Evolutionary conservation across 345 rosid species (phyloP).

Genomic region (Syzygium jambos): DNA sequence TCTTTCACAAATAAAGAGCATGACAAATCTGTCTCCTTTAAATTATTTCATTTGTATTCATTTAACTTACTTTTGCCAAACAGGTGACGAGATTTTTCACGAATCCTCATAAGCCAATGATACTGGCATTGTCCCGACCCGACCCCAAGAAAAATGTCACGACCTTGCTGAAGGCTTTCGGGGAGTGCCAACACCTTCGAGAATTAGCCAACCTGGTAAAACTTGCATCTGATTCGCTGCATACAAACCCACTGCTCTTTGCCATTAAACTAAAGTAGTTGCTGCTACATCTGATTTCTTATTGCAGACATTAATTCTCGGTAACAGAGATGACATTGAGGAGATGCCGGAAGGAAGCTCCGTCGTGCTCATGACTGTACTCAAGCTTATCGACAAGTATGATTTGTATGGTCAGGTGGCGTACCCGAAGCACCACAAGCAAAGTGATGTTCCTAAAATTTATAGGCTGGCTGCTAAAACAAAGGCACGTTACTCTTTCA

Average conservation of each 20-base stretch:
- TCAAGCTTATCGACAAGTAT: slow-evolving; percentile 60
- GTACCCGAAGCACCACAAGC: slow-evolving; percentile 70
- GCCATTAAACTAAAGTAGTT: not conserved
- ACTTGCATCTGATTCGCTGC: not conserved
- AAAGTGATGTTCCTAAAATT: slow-evolving; percentile 59
- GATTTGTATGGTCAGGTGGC: slow-evolving; percentile 69
- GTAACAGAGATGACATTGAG: slow-evolving; percentile 61
- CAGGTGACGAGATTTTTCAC: slow-evolving; percentile 87
- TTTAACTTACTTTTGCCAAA: not conserved
- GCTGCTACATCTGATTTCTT: not conserved
- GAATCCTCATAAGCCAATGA: slow-evolving; percentile 87
- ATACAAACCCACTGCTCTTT: not conserved
- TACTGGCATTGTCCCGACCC: slow-evolving; percentile 86
- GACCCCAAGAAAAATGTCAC: slow-evolving; percentile 91
- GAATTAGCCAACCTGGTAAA: slow-evolving; percentile 90
- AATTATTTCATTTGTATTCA: not conserved
- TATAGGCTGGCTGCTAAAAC: slow-evolving; percentile 69
- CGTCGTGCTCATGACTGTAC: slow-evolving; percentile 42
- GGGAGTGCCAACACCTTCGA: slow-evolving; percentile 73
- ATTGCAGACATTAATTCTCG: slow-evolving; percentile 52
- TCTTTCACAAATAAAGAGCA: not conserved
- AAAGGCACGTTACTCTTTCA: slow-evolving; percentile 25
- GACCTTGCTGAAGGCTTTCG: slow-evolving; percentile 85
- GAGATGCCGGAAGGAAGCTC: slow-evolving; percentile 54
- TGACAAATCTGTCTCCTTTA: not conserved